phyloP scores from a whole-genome alignment of 192 early-diverging fungal species.

The Rhizoclosmatium globosum region DNA sequence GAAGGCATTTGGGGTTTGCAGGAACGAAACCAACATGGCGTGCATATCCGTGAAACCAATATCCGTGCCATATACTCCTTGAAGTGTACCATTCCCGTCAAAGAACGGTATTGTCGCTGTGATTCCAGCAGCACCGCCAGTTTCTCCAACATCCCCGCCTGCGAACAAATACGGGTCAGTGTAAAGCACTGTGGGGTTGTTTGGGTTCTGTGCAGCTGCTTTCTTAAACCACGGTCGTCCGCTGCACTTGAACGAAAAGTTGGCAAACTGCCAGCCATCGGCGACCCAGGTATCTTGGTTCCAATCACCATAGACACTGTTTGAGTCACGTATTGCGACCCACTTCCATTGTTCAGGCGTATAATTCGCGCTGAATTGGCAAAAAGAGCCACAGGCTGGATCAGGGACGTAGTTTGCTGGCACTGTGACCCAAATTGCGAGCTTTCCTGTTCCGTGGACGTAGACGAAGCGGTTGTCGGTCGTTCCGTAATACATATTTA shows the following conservation, averaged over 20 bases:
- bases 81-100: neutral
- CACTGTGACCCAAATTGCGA: neutral
- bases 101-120: slow-evolving; percentile 2
- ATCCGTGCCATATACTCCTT: slow-evolving; percentile 13
- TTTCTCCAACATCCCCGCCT: no score
- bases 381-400: neutral
- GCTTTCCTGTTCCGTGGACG: neutral
- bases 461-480: neutral
- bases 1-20: slow-evolving; percentile 7
- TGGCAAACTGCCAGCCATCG: neutral
- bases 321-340: neutral
- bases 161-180: slow-evolving; percentile 1
- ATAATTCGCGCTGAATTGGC: neutral
- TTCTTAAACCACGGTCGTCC: neutral
- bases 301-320: neutral
- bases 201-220: neutral
- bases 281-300: neutral
- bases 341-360: slow-evolving; percentile 7
- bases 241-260: neutral
- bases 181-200: neutral
- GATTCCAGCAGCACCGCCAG: slow-evolving; percentile 13
- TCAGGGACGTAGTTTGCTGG: neutral
- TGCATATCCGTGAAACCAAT: slow-evolving; percentile 24
- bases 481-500: slow-evolving; percentile 12
- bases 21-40: neutral